phyloP scores from a whole-genome alignment of 345 rosid species.

The Jatropha curcas region DNA sequence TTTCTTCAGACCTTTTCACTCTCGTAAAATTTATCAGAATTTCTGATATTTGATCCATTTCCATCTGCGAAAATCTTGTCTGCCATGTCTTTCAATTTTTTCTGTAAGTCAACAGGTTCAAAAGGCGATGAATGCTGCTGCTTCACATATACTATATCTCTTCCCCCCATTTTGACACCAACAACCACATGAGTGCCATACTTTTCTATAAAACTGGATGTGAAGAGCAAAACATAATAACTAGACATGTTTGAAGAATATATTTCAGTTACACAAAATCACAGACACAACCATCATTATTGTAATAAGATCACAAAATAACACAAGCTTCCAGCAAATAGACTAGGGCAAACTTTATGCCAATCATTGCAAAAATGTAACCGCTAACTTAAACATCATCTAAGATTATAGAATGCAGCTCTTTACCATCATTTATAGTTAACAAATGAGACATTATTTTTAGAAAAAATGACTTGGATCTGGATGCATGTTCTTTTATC shows the following conservation, averaged over 20 bases:
- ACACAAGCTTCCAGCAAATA: background rate
- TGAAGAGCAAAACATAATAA: background rate
- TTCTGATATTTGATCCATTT: slow-evolving; percentile 6
- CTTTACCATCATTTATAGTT: too few relatives aligned
- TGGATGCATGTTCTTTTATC: background rate
- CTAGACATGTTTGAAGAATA: background rate
- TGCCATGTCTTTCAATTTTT: slow-evolving; percentile 29
- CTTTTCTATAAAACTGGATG: slow-evolving; percentile 34
- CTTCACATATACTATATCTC: slow-evolving; percentile 29
- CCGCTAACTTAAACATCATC: too few relatives aligned
- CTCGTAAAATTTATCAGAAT: slow-evolving; percentile 15
- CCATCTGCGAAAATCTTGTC: slow-evolving; percentile 28
- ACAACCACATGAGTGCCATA: slow-evolving; percentile 34
- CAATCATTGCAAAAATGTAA: background rate
- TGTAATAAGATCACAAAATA: background rate
- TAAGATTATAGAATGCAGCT: background rate
- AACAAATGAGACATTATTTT: too few relatives aligned
- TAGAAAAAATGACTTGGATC: background rate
- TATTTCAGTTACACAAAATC: background rate
- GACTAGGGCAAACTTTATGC: background rate
- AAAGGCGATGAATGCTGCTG: slow-evolving; percentile 29
- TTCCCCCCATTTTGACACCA: slow-evolving; percentile 41
- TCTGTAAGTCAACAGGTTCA: slow-evolving; percentile 29
- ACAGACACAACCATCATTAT: background rate
- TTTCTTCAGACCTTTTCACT: slow-evolving; percentile 30